Base-by-base conservation (phyloP, 2,329 filamentous ascomycete species). In the Shiraia bambusicola region DNA sequence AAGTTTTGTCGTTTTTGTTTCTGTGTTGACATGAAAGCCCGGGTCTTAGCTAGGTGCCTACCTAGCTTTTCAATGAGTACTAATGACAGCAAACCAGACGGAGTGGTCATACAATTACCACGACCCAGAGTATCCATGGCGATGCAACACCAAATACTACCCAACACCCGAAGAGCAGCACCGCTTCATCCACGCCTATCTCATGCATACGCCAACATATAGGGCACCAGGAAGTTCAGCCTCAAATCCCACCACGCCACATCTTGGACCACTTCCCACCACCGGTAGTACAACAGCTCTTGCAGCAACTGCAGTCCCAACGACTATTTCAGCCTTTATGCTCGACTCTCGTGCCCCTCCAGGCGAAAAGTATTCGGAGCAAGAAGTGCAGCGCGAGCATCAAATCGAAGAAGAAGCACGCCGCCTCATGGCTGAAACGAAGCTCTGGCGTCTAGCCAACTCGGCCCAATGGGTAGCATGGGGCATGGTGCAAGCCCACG, bases 41-140 rank as follows among this genome's bases (percentile, higher is more conserved):
- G n/a, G n/a, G n/a, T n/a, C n/a, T n/a, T n/a, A n/a, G n/a, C n/a
- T n/a, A n/a, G n/a, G n/a, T n/a, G 3, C 12, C 22, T 15, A 9
- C 12, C 24, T 15, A 28, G 22, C 3, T n/a, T n/a, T 7, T 5
- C 7, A 10, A 8, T 33, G 15, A 12, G 7, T 3, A 13, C 30
- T 47, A 33, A 47, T 30, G 8, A 14, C 26, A 7, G 2, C 13
- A 2, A 22, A 15, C 38, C n/a, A 81, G 78, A 82, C 88, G 1
- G 93, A 98, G 71, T 98, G 93, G 93, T 87, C 88, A 57, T 97
- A 97, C 76, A 92, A 98, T 70, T 98, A 98, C 70, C 91, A 96
- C 65, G 84, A 93, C 63, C 69, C 81, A 3, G 72, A 75, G 19
- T 72, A 71, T 24, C 75, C 88, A 0, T 82, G 81, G 72, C 80